These are phyloP conservation scores for Phytophthora ohioensis DNA, from an alignment of 352 stramenopile species.

Conservation along the genomic window DNA sequence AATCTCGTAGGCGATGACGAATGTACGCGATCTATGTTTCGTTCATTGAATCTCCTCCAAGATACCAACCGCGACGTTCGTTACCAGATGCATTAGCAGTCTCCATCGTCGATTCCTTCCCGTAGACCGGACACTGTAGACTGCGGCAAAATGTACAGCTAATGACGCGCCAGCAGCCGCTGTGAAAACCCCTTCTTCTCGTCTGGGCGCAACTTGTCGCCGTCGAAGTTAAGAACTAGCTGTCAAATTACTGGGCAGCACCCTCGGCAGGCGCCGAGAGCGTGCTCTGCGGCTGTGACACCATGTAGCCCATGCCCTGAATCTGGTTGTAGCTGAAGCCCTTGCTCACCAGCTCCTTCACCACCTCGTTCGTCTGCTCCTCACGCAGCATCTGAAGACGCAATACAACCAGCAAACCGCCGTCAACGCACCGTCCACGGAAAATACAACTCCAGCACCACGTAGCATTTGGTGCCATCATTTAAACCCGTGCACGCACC, in stretches of 20 bases:
- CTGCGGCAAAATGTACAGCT: constrained; percentile 34
- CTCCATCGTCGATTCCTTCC: constrained; percentile 4
- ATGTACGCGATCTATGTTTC: constrained; percentile 35
- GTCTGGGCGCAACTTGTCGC: neutral
- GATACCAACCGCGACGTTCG: constrained; percentile 13
- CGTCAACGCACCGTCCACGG: neutral
- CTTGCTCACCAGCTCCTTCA: constrained; percentile 84
- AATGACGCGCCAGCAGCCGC: constrained; percentile 8
- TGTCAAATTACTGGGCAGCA: constrained; percentile 56
- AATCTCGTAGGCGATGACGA: constrained; percentile 18
- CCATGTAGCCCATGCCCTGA: constrained; percentile 85
- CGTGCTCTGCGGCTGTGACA: constrained; percentile 74
- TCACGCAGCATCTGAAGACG: constrained; percentile 71
- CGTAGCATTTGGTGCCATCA: neutral
- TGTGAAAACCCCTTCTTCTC: constrained; percentile 6
- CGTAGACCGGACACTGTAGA: constrained; percentile 10
- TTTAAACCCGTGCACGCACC: constrained; percentile 40
- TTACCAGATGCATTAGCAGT: constrained; percentile 24
- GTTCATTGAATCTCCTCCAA: constrained; percentile 15
- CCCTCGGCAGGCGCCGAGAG: constrained; percentile 48
- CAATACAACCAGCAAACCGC: constrained; percentile 11
- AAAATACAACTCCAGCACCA: neutral
- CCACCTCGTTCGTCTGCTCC: constrained; percentile 86
- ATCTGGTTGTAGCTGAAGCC: constrained; percentile 89
- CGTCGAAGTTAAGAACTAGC: constrained; percentile 12